A percentile compares a stretch with the other conserved stretches of the same genome.
phyloP scores from a whole-genome alignment of 2,329 filamentous ascomycete genomes.

The Colletotrichum nymphaeae region DNA sequence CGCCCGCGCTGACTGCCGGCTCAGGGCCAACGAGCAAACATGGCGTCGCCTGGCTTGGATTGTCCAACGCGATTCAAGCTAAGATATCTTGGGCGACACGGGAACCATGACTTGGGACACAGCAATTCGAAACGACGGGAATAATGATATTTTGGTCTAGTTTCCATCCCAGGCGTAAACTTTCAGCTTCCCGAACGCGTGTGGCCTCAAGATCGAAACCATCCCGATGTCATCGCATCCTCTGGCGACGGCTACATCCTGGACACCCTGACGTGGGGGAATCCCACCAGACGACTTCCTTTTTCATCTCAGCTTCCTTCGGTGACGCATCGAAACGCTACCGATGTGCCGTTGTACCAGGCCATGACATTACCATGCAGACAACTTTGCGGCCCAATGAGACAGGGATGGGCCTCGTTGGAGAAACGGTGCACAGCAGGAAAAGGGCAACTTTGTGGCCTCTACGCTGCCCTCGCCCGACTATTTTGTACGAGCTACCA shows the following conservation, averaged over 20 bases:
- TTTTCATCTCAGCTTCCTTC: neutral
- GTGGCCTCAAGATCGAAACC: neutral
- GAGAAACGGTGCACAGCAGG: neutral
- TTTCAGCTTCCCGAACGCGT: neutral
- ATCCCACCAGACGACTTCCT: neutral
- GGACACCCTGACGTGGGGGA: neutral
- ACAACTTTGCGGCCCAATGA: slow-evolving; percentile 8
- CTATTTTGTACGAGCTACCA: slow-evolving; percentile 5
- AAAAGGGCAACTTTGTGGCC: slow-evolving; percentile 25
- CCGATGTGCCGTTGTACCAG: neutral
- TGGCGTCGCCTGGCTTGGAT: slow-evolving; percentile 19
- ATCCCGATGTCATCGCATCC: neutral
- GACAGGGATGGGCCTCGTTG: slow-evolving; percentile 24
- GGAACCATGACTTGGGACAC: neutral
- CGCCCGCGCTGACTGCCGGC: neutral
- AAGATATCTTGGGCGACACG: neutral
- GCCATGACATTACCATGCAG: neutral
- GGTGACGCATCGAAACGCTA: neutral
- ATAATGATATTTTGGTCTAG: neutral
- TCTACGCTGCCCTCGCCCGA: slow-evolving; percentile 23
- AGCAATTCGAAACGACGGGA: neutral
- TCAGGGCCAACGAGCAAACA: slow-evolving; percentile 7
- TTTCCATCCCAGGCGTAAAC: neutral
- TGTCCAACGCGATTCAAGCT: neutral
- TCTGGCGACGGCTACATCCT: neutral